Evolutionary conservation across 2,329 filamentous ascomycete genomes (phyloP).

Genomic region (Exophiala xenobiotica): DNA sequence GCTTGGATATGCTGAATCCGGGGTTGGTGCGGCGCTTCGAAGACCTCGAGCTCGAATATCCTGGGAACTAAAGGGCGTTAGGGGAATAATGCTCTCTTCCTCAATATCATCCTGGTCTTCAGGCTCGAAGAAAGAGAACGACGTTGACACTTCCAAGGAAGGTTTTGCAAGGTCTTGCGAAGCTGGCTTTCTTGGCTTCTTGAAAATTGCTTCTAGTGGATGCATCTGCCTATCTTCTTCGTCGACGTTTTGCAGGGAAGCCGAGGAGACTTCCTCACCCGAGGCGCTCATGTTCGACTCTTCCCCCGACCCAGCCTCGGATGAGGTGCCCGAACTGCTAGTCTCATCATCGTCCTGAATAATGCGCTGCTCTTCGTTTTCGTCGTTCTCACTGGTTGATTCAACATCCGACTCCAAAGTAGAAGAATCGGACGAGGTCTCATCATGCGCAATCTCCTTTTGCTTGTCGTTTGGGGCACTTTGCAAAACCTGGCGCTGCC

Average conservation of each 20-base stretch:
- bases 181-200: conserved; percentile 56
- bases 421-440: neutral
- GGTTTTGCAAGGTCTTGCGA: conserved; percentile 38
- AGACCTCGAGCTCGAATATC: conserved; percentile 67
- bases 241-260: no score
- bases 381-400: conserved; percentile 33
- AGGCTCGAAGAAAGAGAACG: conserved; percentile 77
- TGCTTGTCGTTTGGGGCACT: conserved; percentile 28
- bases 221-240: conserved; percentile 68
- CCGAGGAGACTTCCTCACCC: conserved; percentile 21
- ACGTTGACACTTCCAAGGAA: conserved; percentile 49
- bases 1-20: conserved; percentile 79
- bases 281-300: conserved; percentile 21
- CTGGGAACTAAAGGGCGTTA: conserved; percentile 78
- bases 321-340: conserved; percentile 32
- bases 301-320: conserved; percentile 20
- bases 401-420: conserved; percentile 38
- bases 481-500: conserved; percentile 21
- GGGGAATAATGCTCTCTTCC: conserved; percentile 50
- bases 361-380: conserved; percentile 37
- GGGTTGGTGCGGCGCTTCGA: conserved; percentile 90
- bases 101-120: conserved; percentile 51
- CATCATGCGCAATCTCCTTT: neutral
- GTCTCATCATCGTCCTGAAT: conserved; percentile 31
- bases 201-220: conserved; percentile 90